A percentile compares a stretch with the other conserved stretches of the same genome.
These are phyloP conservation scores for Aureobasidium pullulans DNA, from an alignment of 2,329 filamentous ascomycete genomes.

Conservation along the genomic window DNA sequence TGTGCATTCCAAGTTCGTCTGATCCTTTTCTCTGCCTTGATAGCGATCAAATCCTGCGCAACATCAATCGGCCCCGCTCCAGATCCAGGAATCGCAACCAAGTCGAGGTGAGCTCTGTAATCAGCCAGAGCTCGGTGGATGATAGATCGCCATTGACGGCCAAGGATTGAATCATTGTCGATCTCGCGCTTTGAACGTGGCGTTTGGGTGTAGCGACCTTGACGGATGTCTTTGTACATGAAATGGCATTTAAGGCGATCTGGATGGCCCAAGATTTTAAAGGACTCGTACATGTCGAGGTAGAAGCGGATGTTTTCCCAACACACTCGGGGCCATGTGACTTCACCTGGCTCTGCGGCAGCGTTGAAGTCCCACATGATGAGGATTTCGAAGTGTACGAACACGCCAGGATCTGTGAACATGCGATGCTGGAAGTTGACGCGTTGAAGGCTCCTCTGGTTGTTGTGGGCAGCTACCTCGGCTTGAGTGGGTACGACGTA, in stretches of 20 bases:
- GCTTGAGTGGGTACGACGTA: neutral
- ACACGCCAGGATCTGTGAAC: neutral
- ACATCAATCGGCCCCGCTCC: too few species aligned
- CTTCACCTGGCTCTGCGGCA: neutral
- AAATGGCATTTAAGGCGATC: neutral
- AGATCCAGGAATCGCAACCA: too few species aligned
- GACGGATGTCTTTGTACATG: neutral
- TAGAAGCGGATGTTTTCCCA: neutral
- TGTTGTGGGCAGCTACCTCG: neutral
- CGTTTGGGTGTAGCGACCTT: neutral
- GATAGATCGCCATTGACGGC: neutral
- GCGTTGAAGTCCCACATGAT: slow-evolving; percentile 2
- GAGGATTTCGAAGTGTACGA: neutral
- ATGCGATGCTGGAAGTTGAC: neutral
- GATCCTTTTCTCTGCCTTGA: neutral
- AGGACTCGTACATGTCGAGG: neutral
- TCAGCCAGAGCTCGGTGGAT: neutral
- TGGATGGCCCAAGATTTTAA: too few species aligned
- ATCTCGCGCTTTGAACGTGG: neutral
- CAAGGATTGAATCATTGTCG: neutral
- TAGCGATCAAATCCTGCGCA: neutral
- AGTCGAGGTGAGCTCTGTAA: neutral
- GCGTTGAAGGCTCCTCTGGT: neutral
- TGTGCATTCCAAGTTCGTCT: neutral
- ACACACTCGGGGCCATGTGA: neutral